Conservation (phyloP, 306 rosid species). For the Lagenaria siceraria region DNA sequence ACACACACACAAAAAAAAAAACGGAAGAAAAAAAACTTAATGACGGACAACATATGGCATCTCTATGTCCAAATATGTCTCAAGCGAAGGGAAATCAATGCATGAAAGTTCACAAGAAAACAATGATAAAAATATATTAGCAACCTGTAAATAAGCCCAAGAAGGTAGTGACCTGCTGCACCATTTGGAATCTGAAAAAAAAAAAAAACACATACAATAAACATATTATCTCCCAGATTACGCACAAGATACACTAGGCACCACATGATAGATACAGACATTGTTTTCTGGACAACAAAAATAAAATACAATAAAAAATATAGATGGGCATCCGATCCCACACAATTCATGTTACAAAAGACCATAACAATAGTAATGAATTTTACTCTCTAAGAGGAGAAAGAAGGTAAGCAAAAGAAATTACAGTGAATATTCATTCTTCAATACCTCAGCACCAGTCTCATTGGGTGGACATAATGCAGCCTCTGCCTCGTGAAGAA, state of each 20-base stretch:
- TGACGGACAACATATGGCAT: background rate
- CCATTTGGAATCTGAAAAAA: slow-evolving; percentile 84
- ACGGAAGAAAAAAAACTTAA: no score
- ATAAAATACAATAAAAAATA: no score
- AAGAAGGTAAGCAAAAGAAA: background rate
- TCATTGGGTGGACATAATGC: slow-evolving; percentile 81
- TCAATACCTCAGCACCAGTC: slow-evolving; percentile 67
- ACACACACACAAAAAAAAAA: no score
- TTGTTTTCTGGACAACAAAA: background rate
- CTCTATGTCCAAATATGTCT: background rate
- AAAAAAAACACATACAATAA: slow-evolving; percentile 3
- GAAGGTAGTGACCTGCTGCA: slow-evolving; percentile 93
- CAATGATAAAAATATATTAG: slow-evolving; percentile 10
- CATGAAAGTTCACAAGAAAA: background rate
- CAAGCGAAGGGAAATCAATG: background rate
- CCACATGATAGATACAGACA: background rate
- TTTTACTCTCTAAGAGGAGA: background rate
- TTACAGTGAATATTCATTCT: background rate
- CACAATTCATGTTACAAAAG: background rate
- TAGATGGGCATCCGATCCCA: background rate
- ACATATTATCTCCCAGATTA: slow-evolving; percentile 11
- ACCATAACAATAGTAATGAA: background rate
- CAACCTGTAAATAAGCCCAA: slow-evolving; percentile 93
- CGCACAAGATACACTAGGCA: background rate
- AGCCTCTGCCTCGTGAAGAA: slow-evolving; percentile 82